Evolutionary conservation across 164 flowering plant genomes (phyloP), one percentile per base, ranked within the genome.

Genomic region (Aristolochia californica): DNA sequence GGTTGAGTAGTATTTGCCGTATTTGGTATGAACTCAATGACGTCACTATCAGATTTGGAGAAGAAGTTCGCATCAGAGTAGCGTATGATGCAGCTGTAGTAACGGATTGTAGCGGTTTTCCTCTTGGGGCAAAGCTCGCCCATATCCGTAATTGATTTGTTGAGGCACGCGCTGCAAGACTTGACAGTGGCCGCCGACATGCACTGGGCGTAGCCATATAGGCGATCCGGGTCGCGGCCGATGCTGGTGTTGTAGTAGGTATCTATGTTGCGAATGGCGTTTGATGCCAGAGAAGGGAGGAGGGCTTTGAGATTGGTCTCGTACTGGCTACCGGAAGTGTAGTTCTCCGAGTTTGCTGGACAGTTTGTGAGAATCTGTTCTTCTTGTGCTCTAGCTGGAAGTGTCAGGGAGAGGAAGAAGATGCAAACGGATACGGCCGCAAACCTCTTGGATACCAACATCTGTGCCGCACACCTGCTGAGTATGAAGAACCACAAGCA

Each of bases 271-370:
- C 2, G 12, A 26, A 43, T 2, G 8, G 27, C 49, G 5, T 59
- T 26, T 16, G 62, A 16, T 5, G 56, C 13, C 50, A 60, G 21
- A 40, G 48, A 56, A 10, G 24, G 22, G 27, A 66, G 47, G 53
- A 62, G 63, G 24, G 48, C 26, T 20, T 23, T 11, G 43, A 70
- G 70, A 45, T 66, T 70, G 34, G 56, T 14, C 25, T 62, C 22
- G 53, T 47, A 70, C 23, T 21, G 53, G 55, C 67, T 58, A 15
- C 56, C 44, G 25, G 23, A 18, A 4, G 66, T 51, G 56, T 56
- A 65, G 15, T 45, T 45, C 13, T 43, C 1, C 18, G 20, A 26
- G 8, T 15, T 8, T 16, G 12, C n/a, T 1, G 47, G n/a, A n/a
- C 51, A 57, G 15, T 0, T 14, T 16, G 18, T 1, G 13, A 57